These are phyloP conservation scores for Prunus salicina DNA, from an alignment of 306 rosid genomes.

Conservation along the genomic window DNA sequence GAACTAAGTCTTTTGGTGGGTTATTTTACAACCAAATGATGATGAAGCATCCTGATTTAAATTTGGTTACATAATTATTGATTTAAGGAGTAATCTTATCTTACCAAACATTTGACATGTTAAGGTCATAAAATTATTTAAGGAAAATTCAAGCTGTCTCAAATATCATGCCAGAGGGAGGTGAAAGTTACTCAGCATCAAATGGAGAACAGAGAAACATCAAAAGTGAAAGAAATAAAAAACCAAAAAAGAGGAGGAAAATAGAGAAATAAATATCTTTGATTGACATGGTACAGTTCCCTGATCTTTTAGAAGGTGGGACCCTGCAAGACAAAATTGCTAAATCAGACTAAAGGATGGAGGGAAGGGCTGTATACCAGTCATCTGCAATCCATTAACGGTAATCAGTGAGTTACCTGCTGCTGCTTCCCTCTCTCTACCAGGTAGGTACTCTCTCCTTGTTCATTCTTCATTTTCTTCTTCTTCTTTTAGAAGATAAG, in stretches of 20 bases:
- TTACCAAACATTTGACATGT: background rate
- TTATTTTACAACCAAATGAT: background rate
- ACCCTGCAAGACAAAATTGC: background rate
- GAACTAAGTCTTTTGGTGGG: background rate
- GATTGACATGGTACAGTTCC: background rate
- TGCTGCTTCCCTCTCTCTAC: background rate
- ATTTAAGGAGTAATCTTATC: background rate
- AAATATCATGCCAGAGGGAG: too few species aligned
- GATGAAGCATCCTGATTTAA: background rate
- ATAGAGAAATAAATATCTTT: too few species aligned
- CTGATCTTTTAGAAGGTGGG: background rate
- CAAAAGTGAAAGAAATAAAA: too few species aligned
- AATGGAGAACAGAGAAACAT: too few species aligned
- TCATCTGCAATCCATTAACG: slow-evolving; percentile 18
- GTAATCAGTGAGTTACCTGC: background rate
- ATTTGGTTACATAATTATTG: background rate
- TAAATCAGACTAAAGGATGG: background rate
- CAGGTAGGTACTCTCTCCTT: background rate
- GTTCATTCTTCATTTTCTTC: background rate
- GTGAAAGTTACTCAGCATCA: too few species aligned
- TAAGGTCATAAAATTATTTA: too few species aligned
- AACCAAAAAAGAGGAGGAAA: too few species aligned
- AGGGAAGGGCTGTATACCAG: slow-evolving; percentile 3
- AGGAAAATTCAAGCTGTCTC: too few species aligned
- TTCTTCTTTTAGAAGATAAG: background rate